Conservation (phyloP, 108 stramenopile species). For the Fragilaria crotonensis region DNA sequence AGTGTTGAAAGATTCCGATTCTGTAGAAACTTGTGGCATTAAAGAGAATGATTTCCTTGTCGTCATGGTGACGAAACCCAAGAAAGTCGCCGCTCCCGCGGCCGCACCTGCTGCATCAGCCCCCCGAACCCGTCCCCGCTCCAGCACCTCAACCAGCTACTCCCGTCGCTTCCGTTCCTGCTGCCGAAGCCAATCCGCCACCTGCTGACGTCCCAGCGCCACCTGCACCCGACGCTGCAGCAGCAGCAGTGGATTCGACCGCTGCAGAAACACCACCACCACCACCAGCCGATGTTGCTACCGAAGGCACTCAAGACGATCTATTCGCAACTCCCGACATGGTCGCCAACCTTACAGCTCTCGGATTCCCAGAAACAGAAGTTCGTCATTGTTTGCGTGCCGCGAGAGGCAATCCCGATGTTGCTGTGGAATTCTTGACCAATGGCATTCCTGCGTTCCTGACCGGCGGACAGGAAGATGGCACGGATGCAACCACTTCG, state of each 20-base stretch:
- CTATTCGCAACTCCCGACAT: constrained; percentile 50
- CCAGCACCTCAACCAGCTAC: too few relatives aligned
- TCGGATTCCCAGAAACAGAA: constrained; percentile 85
- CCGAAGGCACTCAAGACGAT: constrained; percentile 35
- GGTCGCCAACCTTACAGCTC: constrained; percentile 63
- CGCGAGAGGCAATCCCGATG: constrained; percentile 88
- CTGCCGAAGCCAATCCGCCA: too few relatives aligned
- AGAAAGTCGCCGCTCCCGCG: constrained; percentile 64
- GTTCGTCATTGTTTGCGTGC: constrained; percentile 87
- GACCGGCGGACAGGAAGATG: constrained; percentile 17
- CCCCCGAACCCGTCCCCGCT: too few relatives aligned
- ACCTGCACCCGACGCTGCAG: constrained; percentile 37
- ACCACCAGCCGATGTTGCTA: constrained; percentile 21
- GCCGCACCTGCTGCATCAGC: constrained; percentile 33
- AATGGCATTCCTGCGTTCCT: constrained; percentile 91
- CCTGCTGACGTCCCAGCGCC: constrained; percentile 26
- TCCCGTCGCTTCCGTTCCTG: too few relatives aligned
- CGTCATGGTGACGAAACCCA: constrained; percentile 92
- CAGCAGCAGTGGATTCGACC: constrained; percentile 32
- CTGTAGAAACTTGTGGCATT: constrained; percentile 71
- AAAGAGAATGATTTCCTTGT: constrained; percentile 92
- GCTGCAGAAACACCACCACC: constrained; percentile 20
- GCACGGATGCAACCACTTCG: too few relatives aligned
- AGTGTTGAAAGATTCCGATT: constrained; percentile 89
- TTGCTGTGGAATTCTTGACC: constrained; percentile 96